These are phyloP conservation scores for Exserohilum rostratum DNA, from an alignment of 2,329 filamentous ascomycete species.

Conservation along the genomic window DNA sequence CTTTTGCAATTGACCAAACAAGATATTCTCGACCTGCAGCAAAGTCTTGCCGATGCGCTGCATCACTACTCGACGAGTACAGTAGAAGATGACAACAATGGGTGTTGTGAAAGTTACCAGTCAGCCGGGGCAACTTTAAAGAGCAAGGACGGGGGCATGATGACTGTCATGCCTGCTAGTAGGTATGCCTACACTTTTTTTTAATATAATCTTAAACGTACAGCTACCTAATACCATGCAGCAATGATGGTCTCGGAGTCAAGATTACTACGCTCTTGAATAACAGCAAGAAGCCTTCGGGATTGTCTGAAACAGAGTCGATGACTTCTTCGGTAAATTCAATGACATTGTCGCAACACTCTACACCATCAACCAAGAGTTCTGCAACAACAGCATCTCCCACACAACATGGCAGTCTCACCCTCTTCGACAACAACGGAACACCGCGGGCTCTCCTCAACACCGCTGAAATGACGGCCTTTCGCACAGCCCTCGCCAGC, in stretches of 20 bases:
- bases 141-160: constrained; percentile 65
- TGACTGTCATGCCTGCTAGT: constrained; percentile 71
- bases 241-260: constrained; percentile 64
- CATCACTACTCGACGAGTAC: constrained; percentile 69
- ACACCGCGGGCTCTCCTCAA: constrained; percentile 68
- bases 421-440: constrained; percentile 63
- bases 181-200: constrained; percentile 8
- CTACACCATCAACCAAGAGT: constrained; percentile 28
- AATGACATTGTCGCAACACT: constrained; percentile 31
- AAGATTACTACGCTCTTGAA: constrained; percentile 66
- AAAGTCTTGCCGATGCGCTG: constrained; percentile 64
- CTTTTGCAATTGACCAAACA: constrained; percentile 62
- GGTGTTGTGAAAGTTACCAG: constrained; percentile 66
- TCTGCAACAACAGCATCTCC: constrained; percentile 43
- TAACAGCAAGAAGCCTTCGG: constrained; percentile 25
- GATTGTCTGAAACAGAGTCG: constrained; percentile 30
- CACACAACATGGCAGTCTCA: constrained; percentile 58
- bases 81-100: constrained; percentile 59
- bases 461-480: constrained; percentile 71
- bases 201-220: not conserved
- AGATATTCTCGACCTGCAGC: constrained; percentile 64
- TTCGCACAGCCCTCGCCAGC: constrained; percentile 69
- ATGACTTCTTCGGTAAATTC: constrained; percentile 44
- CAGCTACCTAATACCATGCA: constrained; percentile 25
- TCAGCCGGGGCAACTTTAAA: constrained; percentile 66